Conservation (phyloP, 2,329 filamentous ascomycete genomes). For the Fusarium chlamydosporum region DNA sequence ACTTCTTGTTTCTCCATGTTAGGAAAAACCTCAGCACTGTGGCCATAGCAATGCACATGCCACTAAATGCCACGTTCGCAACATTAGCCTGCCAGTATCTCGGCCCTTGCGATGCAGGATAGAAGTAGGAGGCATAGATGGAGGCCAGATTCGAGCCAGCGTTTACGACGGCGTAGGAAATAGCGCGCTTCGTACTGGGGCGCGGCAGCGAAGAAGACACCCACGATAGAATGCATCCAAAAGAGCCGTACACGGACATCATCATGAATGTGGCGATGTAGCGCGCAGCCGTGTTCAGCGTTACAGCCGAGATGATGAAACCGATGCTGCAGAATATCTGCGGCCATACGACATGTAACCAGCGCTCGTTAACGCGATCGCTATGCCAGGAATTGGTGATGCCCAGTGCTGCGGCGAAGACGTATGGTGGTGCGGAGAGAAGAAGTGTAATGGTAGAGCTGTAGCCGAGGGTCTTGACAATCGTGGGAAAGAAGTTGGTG, state of each 20-base stretch:
- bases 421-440: constrained; percentile 17
- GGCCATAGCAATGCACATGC: constrained; percentile 23
- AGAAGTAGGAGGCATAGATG: constrained; percentile 26
- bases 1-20: constrained; percentile 5
- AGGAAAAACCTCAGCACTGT: constrained; percentile 13
- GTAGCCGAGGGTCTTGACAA: constrained; percentile 15
- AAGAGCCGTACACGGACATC: constrained; percentile 29
- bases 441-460: constrained; percentile 19
- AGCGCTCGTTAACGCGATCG: constrained; percentile 10
- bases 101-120: neutral
- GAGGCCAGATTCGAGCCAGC: constrained; percentile 13
- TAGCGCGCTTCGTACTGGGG: constrained; percentile 17
- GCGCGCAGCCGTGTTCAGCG: constrained; percentile 17
- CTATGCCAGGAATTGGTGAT: constrained; percentile 28
- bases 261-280: constrained; percentile 29
- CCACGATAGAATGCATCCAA: constrained; percentile 22
- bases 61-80: constrained; percentile 15
- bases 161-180: constrained; percentile 20
- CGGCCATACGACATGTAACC: constrained; percentile 20
- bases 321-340: constrained; percentile 22
- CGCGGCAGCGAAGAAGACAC: constrained; percentile 17
- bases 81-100: constrained; percentile 23
- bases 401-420: constrained; percentile 10
- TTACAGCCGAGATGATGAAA: constrained; percentile 18
- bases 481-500: constrained; percentile 24